phyloP scores from a whole-genome alignment of 2,329 filamentous ascomycete species.

The Rhinocladiella mackenziei region DNA sequence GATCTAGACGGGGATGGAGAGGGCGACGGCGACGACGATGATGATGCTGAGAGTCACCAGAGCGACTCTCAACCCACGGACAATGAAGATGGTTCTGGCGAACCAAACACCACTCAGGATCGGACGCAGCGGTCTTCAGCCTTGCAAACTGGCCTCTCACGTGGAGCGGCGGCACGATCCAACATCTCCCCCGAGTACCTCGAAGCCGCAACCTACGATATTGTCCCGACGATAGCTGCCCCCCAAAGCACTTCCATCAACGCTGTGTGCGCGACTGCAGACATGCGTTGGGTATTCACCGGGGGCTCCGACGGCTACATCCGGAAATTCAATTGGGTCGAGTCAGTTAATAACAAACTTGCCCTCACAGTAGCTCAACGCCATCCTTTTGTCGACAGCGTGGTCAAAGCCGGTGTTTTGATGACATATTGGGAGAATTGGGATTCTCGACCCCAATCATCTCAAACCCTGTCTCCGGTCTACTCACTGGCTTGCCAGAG shows the following conservation, averaged over 20 bases:
- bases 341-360: constrained; percentile 91
- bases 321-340: constrained; percentile 91
- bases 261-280: constrained; percentile 82
- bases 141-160: constrained; percentile 24
- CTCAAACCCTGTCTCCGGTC: constrained; percentile 62
- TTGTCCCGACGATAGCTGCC: constrained; percentile 93
- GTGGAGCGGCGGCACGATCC: constrained; percentile 35
- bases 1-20: constrained; percentile 43
- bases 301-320: constrained; percentile 95
- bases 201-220: constrained; percentile 79
- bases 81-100: constrained; percentile 40
- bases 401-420: constrained; percentile 88
- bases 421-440: constrained; percentile 99
- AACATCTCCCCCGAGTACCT: constrained; percentile 71
- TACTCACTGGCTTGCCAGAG: constrained; percentile 92
- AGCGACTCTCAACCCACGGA: constrained; percentile 40
- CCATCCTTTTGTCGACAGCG: constrained; percentile 95
- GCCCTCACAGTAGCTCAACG: constrained; percentile 90
- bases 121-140: constrained; percentile 35
- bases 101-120: constrained; percentile 38
- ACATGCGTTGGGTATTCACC: constrained; percentile 91
- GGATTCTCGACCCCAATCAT: constrained; percentile 52
- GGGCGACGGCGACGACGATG: constrained; percentile 46
- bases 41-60: constrained; percentile 40
- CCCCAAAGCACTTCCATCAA: constrained; percentile 96